Conservation (phyloP, 1,284 basidiomycete species). For the Ustilago curta region DNA sequence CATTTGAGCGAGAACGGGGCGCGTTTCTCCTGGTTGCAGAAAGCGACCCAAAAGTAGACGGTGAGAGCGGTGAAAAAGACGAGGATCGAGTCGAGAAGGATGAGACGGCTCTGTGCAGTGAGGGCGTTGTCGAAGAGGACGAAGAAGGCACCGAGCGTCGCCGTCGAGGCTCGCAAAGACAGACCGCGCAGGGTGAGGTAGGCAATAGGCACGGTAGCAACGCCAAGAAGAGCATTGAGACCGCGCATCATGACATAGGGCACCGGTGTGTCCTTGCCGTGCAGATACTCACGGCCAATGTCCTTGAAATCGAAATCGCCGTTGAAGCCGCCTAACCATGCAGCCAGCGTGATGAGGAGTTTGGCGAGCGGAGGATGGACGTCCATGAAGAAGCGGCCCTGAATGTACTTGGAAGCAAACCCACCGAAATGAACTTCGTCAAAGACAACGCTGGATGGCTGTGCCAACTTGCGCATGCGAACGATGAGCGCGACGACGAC, state of each 20-base stretch:
- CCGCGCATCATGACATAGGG: conserved; percentile 97
- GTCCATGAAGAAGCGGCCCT: conserved; percentile 90
- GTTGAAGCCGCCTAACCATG: conserved; percentile 88
- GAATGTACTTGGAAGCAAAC: conserved; percentile 86
- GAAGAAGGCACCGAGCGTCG: conserved; percentile 87
- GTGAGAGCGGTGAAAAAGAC: conserved; percentile 97
- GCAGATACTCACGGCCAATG: conserved; percentile 75
- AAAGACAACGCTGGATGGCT: conserved; percentile 67
- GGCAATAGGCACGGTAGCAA: conserved; percentile 87
- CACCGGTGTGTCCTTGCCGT: conserved; percentile 72
- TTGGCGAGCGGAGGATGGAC: conserved; percentile 98
- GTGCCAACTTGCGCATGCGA: conserved; percentile 58
- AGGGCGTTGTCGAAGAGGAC: conserved; percentile 97
- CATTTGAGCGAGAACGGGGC: conserved; percentile 82
- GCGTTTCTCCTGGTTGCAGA: conserved; percentile 86
- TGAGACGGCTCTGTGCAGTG: conserved; percentile 93
- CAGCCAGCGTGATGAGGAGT: conserved; percentile 90
- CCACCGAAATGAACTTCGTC: conserved; percentile 69
- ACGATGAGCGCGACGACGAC: conserved; percentile 50
- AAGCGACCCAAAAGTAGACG: conserved; percentile 86
- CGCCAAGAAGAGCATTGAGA: conserved; percentile 88
- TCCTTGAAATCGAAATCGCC: conserved; percentile 97
- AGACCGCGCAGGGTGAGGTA: conserved; percentile 94
- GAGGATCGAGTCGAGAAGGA: conserved; percentile 95
- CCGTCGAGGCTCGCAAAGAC: conserved; percentile 83